Percentiles rank a stretch among this genome's conserved stretches.
Conservation (phyloP, 371 early-diverging fungal genomes). For the Mortierella sp. region DNA sequence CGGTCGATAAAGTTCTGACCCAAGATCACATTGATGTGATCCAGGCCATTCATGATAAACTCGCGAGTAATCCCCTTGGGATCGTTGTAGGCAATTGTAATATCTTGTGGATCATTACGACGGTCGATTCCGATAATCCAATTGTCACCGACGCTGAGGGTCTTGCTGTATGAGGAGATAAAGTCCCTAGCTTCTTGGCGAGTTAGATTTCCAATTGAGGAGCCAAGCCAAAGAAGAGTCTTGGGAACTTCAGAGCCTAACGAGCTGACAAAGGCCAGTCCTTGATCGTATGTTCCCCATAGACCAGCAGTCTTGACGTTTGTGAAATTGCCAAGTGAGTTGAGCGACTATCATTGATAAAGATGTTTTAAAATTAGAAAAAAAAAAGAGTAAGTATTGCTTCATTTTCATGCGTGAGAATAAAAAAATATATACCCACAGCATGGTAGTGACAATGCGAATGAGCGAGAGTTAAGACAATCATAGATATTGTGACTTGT, state of each 20-base stretch:
- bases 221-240: slow-evolving; percentile 89
- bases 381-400: neutral
- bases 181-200: slow-evolving; percentile 72
- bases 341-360: slow-evolving; percentile 57
- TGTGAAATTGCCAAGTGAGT: slow-evolving; percentile 60
- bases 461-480: neutral
- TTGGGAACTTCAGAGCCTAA: slow-evolving; percentile 67
- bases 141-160: slow-evolving; percentile 79
- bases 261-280: slow-evolving; percentile 70
- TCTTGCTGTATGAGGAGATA: slow-evolving; percentile 64
- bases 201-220: slow-evolving; percentile 86
- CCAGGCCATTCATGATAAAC: slow-evolving; percentile 89
- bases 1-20: slow-evolving; percentile 69
- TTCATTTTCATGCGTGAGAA: neutral
- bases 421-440: neutral
- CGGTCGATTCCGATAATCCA: slow-evolving; percentile 89
- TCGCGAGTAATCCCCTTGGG: slow-evolving; percentile 79
- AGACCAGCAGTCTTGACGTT: slow-evolving; percentile 82
- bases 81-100: slow-evolving; percentile 91
- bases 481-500: neutral
- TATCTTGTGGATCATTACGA: slow-evolving; percentile 74
- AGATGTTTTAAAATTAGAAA: neutral
- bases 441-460: neutral
- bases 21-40: slow-evolving; percentile 81
- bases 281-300: slow-evolving; percentile 92